A percentile compares a stretch with the other conserved stretches of the same genome.
Evolutionary conservation across 2,329 filamentous ascomycete species (phyloP).

Genomic region (Penicillium sp.): DNA sequence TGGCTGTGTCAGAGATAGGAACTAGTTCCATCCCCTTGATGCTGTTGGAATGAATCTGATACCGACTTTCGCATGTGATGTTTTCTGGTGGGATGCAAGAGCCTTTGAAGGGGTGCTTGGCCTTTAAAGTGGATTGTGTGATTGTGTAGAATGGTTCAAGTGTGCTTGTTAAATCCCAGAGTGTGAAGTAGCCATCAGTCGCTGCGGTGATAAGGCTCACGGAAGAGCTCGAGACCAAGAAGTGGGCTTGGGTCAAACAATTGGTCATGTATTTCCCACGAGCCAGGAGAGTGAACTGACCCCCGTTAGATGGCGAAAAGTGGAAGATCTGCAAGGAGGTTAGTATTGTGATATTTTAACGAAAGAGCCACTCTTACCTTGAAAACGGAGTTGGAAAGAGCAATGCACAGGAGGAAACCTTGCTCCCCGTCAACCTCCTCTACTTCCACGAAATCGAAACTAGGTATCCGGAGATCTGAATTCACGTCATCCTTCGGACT

Average conservation of each 20-base stretch:
- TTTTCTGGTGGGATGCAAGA: constrained; percentile 13
- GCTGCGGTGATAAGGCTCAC: constrained; percentile 58
- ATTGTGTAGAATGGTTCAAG: constrained; percentile 31
- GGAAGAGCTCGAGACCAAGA: constrained; percentile 45
- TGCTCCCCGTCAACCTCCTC: constrained; percentile 22
- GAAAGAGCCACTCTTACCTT: constrained; percentile 45
- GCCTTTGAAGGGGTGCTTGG: constrained; percentile 25
- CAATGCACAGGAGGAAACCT: constrained; percentile 63
- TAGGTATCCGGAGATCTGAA: constrained; percentile 74
- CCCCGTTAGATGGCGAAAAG: constrained; percentile 28
- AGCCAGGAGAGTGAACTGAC: constrained; percentile 46
- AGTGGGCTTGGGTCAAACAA: constrained; percentile 67
- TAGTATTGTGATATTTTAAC: constrained; percentile 1
- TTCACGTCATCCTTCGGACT: constrained; percentile 50
- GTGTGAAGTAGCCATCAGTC: constrained; percentile 73
- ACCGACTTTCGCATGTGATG: constrained; percentile 36
- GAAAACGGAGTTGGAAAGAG: constrained; percentile 79
- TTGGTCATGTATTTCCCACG: constrained; percentile 64
- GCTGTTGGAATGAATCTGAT: constrained; percentile 71
- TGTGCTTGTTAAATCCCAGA: constrained; percentile 52
- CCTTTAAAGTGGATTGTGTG: constrained; percentile 13
- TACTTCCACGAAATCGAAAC: constrained; percentile 61
- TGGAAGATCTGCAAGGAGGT: constrained; percentile 44
- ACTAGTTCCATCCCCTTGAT: constrained; percentile 59
- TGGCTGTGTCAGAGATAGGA: constrained; percentile 29